These are phyloP conservation scores for Monosporascus sp. DNA, from an alignment of 2,329 filamentous ascomycete genomes.

Conservation along the genomic window DNA sequence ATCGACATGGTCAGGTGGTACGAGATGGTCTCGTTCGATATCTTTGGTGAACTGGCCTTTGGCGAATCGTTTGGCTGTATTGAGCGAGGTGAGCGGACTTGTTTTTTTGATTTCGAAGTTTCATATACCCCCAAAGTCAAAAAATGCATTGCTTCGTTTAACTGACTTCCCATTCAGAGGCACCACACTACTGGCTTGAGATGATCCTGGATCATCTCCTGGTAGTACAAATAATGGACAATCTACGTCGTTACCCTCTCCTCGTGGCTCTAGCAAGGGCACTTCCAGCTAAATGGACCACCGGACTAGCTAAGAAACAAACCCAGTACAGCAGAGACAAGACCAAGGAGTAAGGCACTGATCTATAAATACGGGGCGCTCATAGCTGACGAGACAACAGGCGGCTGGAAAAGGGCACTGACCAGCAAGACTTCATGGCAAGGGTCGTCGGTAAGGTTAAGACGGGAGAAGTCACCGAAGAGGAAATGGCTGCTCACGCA, in stretches of 20 bases:
- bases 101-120: too few relatives aligned
- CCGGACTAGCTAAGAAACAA: neutral
- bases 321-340: constrained; percentile 1
- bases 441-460: constrained; percentile 5
- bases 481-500: constrained; percentile 9
- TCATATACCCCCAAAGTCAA: too few relatives aligned
- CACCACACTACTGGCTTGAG: constrained; percentile 1
- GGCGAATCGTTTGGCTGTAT: constrained; percentile 7
- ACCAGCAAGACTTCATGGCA: constrained; percentile 4
- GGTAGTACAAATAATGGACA: constrained; percentile 5
- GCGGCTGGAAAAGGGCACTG: neutral
- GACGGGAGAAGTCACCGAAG: constrained; percentile 3
- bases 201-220: constrained; percentile 2
- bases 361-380: too few relatives aligned
- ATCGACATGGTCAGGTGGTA: constrained; percentile 11
- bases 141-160: too few relatives aligned
- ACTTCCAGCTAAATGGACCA: neutral
- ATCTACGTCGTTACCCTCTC: constrained; percentile 1
- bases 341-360: constrained; percentile 4
- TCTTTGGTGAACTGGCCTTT: constrained; percentile 8
- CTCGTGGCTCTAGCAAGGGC: neutral
- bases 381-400: neutral
- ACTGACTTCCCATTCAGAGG: neutral
- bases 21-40: constrained; percentile 5
- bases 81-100: constrained; percentile 1